Percentiles rank a stretch among this genome's conserved stretches.
Evolutionary conservation across 2,329 filamentous ascomycete genomes (phyloP).

Genomic region (Botrytis hyacinthi): DNA sequence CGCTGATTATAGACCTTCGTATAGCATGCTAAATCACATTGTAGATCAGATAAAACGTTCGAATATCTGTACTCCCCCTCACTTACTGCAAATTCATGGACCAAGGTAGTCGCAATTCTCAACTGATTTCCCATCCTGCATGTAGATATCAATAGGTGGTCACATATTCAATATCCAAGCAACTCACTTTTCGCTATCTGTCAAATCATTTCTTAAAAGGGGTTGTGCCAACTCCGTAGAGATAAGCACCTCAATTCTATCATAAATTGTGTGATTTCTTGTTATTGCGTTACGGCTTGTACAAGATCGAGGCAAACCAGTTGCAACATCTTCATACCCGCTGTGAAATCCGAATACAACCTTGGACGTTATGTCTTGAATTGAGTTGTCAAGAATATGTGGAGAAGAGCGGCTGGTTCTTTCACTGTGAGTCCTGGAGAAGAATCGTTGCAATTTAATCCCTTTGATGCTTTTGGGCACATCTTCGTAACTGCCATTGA

Average conservation of each 20-base stretch:
- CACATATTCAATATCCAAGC: not conserved
- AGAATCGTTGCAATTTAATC: not conserved
- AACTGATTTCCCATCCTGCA: not conserved
- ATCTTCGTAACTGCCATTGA: not conserved
- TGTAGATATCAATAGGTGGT: not conserved
- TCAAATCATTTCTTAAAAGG: constrained; percentile 7
- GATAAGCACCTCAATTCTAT: not conserved
- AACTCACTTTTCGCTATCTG: constrained; percentile 7
- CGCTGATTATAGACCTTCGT: not conserved
- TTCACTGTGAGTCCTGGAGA: not conserved
- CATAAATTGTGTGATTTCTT: not conserved
- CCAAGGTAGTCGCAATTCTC: not conserved
- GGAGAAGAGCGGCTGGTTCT: not conserved
- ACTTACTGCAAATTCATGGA: constrained; percentile 14
- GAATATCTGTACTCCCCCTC: not conserved
- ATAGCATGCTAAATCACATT: constrained; percentile 3
- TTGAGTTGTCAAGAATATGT: not conserved
- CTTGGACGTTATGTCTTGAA: not conserved
- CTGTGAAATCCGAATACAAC: constrained; percentile 4
- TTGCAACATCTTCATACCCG: constrained; percentile 7
- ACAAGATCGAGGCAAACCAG: not conserved
- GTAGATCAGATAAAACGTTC: not conserved
- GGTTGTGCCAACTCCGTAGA: constrained; percentile 1
- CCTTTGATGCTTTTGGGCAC: not conserved
- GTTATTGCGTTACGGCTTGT: constrained; percentile 12